Conservation (phyloP, 805 yeast genomes). For the Kodamaea neixiangensis region DNA sequence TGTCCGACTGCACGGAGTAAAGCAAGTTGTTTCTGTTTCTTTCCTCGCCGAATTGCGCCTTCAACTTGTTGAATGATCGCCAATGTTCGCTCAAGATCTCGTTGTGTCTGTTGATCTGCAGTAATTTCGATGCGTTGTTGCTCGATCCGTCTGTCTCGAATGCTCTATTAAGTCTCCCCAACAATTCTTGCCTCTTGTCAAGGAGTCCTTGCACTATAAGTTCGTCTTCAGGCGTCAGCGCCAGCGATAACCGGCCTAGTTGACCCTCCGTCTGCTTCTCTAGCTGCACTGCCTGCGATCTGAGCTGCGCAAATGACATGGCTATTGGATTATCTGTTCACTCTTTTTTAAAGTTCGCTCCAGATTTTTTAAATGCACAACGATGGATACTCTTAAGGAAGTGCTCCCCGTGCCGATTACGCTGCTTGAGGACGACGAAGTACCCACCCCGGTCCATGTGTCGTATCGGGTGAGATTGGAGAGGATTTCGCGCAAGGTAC, state of each 20-base stretch:
- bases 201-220: slow-evolving; percentile 26
- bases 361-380: not conserved
- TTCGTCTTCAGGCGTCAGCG: slow-evolving; percentile 31
- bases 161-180: slow-evolving; percentile 53
- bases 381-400: slow-evolving; percentile 4
- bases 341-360: not conserved
- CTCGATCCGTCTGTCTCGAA: slow-evolving; percentile 53
- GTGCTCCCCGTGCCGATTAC: slow-evolving; percentile 7
- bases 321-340: slow-evolving; percentile 1
- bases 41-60: slow-evolving; percentile 63
- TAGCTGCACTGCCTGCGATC: slow-evolving; percentile 66
- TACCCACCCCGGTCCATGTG: not conserved
- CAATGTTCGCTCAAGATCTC: slow-evolving; percentile 74
- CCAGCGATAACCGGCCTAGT: slow-evolving; percentile 40
- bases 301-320: slow-evolving; percentile 55
- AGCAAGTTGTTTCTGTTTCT: slow-evolving; percentile 74
- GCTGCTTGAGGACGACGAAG: not conserved
- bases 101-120: slow-evolving; percentile 80
- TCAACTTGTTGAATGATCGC: slow-evolving; percentile 60
- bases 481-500: slow-evolving; percentile 29
- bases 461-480: not conserved
- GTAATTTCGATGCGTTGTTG: slow-evolving; percentile 70
- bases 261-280: slow-evolving; percentile 69
- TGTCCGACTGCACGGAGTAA: slow-evolving; percentile 75
- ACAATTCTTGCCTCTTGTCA: slow-evolving; percentile 49